A percentile compares a stretch with the other conserved stretches of the same genome.
Conservation (phyloP, 176 grass and related monocot genomes). For the Musa itinerans region DNA sequence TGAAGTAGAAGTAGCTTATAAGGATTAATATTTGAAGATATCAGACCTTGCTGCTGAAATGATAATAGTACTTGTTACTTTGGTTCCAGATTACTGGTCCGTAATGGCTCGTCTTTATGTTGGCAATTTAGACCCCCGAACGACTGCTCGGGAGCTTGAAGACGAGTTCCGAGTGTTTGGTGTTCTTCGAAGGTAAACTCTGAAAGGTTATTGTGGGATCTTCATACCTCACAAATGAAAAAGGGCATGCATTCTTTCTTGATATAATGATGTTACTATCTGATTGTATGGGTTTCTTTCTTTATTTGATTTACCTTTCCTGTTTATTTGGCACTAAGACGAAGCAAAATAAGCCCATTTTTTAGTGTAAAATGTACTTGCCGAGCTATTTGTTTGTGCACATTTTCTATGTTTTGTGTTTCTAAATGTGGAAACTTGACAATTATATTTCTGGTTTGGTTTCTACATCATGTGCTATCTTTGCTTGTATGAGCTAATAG, state of each 20-base stretch:
- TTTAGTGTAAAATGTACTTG: too few relatives aligned
- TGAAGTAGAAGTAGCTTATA: too few relatives aligned
- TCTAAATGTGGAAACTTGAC: too few relatives aligned
- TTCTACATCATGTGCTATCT: too few relatives aligned
- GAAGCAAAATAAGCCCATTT: too few relatives aligned
- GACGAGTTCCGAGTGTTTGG: conserved; percentile 79
- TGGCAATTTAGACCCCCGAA: conserved; percentile 70
- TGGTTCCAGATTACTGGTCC: conserved; percentile 13
- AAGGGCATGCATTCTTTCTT: neutral
- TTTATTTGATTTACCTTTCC: neutral
- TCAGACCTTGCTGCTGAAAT: neutral
- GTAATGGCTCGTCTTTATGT: conserved; percentile 85
- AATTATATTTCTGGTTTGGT: too few relatives aligned
- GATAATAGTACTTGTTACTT: neutral
- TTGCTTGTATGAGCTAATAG: too few relatives aligned
- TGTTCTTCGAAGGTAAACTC: conserved; percentile 63
- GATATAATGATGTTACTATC: neutral
- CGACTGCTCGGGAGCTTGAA: conserved; percentile 72
- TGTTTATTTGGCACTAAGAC: neutral
- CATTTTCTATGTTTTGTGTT: too few relatives aligned
- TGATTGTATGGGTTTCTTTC: neutral
- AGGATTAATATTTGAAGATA: neutral
- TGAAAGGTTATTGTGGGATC: neutral
- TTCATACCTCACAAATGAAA: neutral
- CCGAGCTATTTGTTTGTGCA: too few relatives aligned